Conservation (phyloP, 768 basidiomycete genomes). For the Hypsizygus marmoreus region DNA sequence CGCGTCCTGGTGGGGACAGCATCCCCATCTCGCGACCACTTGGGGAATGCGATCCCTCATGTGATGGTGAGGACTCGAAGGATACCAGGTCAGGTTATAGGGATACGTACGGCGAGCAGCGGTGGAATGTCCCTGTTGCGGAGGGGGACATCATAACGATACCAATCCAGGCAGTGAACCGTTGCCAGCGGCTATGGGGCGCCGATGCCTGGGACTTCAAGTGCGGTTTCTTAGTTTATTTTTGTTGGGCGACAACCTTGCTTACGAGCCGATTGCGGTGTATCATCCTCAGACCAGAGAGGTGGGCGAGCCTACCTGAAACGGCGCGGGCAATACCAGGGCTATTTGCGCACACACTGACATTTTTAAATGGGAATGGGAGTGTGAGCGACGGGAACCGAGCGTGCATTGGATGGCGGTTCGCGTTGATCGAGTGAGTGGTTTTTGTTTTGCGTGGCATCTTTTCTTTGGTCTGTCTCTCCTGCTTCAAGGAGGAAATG, state of each 20-base stretch:
- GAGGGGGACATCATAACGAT: slow-evolving; percentile 60
- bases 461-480: slow-evolving; percentile 6
- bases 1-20: slow-evolving; percentile 47
- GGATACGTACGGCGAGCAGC: slow-evolving; percentile 31
- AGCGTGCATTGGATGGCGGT: slow-evolving; percentile 63
- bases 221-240: slow-evolving; percentile 30
- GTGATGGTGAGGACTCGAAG: neutral
- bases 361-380: slow-evolving; percentile 59
- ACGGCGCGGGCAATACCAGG: slow-evolving; percentile 46
- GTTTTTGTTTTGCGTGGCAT: slow-evolving; percentile 10
- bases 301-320: slow-evolving; percentile 46
- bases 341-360: slow-evolving; percentile 53
- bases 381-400: slow-evolving; percentile 51
- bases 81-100: slow-evolving; percentile 15
- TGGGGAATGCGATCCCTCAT: neutral
- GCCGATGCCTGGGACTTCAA: slow-evolving; percentile 64
- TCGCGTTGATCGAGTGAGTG: slow-evolving; percentile 63
- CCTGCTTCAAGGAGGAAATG: neutral
- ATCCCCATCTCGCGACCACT: slow-evolving; percentile 46
- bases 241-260: slow-evolving; percentile 16
- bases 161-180: slow-evolving; percentile 63
- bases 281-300: slow-evolving; percentile 45
- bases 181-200: slow-evolving; percentile 58
- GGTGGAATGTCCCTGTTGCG: slow-evolving; percentile 37
- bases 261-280: slow-evolving; percentile 19